Evolutionary conservation across 139 green algal species (phyloP).

Genomic region (Diplosphaera chodatii): DNA sequence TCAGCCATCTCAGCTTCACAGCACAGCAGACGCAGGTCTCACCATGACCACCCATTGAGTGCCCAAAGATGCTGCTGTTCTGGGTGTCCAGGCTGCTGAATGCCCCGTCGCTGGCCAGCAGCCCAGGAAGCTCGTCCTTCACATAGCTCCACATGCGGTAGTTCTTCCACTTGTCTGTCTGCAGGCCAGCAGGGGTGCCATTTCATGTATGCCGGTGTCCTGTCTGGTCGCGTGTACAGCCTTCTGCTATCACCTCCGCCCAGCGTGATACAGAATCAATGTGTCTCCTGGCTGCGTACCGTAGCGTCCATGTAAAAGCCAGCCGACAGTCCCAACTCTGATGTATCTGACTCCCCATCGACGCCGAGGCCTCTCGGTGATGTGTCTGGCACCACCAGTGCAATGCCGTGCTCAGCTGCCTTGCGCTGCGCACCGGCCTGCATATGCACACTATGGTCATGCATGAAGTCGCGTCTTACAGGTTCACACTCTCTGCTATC

Average conservation of each 20-base stretch:
- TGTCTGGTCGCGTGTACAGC: too few species aligned
- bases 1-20: neutral
- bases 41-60: slow-evolving; percentile 91
- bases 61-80: slow-evolving; percentile 58
- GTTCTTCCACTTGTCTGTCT: slow-evolving; percentile 51
- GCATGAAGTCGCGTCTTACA: too few species aligned
- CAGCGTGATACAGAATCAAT: too few species aligned
- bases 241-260: too few species aligned
- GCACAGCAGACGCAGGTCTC: slow-evolving; percentile 12
- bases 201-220: too few species aligned
- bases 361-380: slow-evolving; percentile 81
- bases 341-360: slow-evolving; percentile 23
- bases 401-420: slow-evolving; percentile 65
- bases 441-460: too few species aligned
- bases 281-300: slow-evolving; percentile 27
- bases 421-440: slow-evolving; percentile 51
- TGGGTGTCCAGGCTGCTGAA: slow-evolving; percentile 41
- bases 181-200: too few species aligned
- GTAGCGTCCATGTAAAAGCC: slow-evolving; percentile 87
- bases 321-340: slow-evolving; percentile 70
- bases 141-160: slow-evolving; percentile 96
- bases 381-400: slow-evolving; percentile 82
- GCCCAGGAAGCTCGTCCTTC: slow-evolving; percentile 61
- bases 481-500: too few species aligned
- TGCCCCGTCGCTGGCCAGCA: slow-evolving; percentile 22